Percentiles rank a stretch among this genome's conserved stretches.
Evolutionary conservation across 192 early-diverging fungal genomes (phyloP).

Genomic region (Linnemannia exigua): DNA sequence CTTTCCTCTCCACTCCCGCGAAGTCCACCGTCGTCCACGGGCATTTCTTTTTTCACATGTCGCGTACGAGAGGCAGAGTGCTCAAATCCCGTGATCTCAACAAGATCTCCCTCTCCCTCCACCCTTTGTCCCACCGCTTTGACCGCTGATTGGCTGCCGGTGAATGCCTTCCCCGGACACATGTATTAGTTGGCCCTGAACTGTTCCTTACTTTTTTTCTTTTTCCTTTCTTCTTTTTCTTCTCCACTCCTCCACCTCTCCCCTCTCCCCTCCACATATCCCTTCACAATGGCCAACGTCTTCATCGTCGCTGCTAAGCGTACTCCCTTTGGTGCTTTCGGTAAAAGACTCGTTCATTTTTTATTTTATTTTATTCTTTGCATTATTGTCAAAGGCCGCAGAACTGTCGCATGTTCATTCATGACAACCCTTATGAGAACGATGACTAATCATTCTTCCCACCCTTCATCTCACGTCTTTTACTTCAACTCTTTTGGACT

Average conservation of each 20-base stretch:
- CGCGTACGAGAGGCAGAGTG: not conserved
- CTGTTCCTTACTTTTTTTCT: conserved; percentile 1
- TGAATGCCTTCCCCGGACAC: conserved; percentile 16
- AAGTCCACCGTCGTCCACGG: too few relatives aligned
- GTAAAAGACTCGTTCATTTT: conserved; percentile 35
- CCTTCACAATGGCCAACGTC: conserved; percentile 67
- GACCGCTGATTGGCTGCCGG: not conserved
- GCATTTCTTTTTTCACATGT: conserved; percentile 17
- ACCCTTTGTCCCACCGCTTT: not conserved
- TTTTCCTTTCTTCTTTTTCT: conserved; percentile 13
- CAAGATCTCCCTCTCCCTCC: not conserved
- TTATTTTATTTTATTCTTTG: not conserved
- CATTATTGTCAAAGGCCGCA: not conserved
- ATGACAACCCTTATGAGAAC: not conserved
- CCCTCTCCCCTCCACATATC: conserved; percentile 13
- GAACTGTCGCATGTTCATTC: not conserved
- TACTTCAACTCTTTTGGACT: not conserved
- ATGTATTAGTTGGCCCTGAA: not conserved
- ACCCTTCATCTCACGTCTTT: not conserved
- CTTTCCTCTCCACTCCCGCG: too few relatives aligned
- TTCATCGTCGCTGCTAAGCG: conserved; percentile 87
- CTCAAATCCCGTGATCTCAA: not conserved
- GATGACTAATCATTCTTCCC: conserved; percentile 31
- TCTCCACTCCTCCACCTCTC: conserved; percentile 15
- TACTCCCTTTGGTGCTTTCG: conserved; percentile 94